Base-by-base conservation (phyloP, 2,329 filamentous ascomycete species). In the Aotearoamyces nothofagi region DNA sequence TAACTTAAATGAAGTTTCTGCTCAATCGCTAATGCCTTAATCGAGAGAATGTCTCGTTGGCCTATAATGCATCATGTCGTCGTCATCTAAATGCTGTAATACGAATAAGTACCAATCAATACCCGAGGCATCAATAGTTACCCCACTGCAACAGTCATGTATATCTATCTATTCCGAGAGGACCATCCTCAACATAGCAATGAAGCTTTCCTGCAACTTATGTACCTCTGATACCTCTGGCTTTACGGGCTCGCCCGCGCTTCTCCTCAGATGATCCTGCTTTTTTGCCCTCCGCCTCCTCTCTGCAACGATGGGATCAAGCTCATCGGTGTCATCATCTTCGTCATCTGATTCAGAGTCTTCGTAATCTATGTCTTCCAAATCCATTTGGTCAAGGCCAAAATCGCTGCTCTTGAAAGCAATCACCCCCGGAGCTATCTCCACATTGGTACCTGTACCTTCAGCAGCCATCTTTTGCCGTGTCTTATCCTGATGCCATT, bases 401-500 rank as follows among this genome's bases (percentile, higher is more conserved):
- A 98, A 98, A 55, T 98, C 90, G 27, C 69, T 71, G 13, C 78
- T 76, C 45, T 67, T 74, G 57, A 96, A 92, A 11, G 49, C 44
- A 39, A 63, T 59, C 14, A 60, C 70, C 6, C 65, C 68, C 5
- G 65, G 63, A 29, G 57, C 53, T 32, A 65, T 53, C 15, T 62
- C 61, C 11, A 56, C 53, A 29, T 57, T 50, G 9, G 27, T 22
- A 20, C 60, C 58, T 5, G 50, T 62, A 3, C 73, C 74, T 45
- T 87, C 84, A 2, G 83, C 84, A 0, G 90, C 90, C 90, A 98
- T 96, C 65, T 98, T 98, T 58, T 96, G 90, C 30, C 86, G 64
- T 6, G 90, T 98, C 64, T 98, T 98, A 56, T 92, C 83, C 36
- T 87, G 75, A 51, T 98, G 90, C 90, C 90, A 98, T 57, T 87